Conservation (phyloP, 2,329 filamentous ascomycete genomes). For the Sclerotinia minor region DNA sequence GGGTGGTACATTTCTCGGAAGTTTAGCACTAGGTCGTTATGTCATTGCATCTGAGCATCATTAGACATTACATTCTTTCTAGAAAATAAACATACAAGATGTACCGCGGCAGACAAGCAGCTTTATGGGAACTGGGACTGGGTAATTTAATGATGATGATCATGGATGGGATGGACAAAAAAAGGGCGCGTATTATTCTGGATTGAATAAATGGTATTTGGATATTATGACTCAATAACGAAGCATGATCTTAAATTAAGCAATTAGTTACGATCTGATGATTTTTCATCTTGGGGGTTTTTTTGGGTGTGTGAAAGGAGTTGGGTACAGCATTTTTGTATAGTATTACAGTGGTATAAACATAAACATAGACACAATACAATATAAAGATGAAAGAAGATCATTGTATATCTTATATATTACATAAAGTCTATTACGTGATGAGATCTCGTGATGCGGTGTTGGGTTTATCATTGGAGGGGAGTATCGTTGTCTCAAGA, state of each 20-base stretch:
- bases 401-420: too few relatives aligned
- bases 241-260: conserved; percentile 17
- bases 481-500: too few relatives aligned
- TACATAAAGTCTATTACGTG: too few relatives aligned
- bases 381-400: too few relatives aligned
- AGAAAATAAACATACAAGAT: not conserved
- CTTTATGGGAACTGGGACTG: conserved; percentile 8
- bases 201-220: not conserved
- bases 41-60: conserved; percentile 30
- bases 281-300: too few relatives aligned
- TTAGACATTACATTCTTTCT: conserved; percentile 24
- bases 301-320: too few relatives aligned
- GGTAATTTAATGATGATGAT: conserved; percentile 15
- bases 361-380: too few relatives aligned
- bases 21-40: conserved; percentile 53
- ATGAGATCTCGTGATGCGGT: too few relatives aligned
- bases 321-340: too few relatives aligned
- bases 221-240: conserved; percentile 16
- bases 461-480: too few relatives aligned
- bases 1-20: conserved; percentile 79
- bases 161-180: not conserved
- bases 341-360: too few relatives aligned
- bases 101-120: conserved; percentile 26
- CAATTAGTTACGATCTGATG: conserved; percentile 8
- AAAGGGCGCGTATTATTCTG: not conserved